Conservation (phyloP, 139 green algal genomes). For the Zygnema cylindricum region DNA sequence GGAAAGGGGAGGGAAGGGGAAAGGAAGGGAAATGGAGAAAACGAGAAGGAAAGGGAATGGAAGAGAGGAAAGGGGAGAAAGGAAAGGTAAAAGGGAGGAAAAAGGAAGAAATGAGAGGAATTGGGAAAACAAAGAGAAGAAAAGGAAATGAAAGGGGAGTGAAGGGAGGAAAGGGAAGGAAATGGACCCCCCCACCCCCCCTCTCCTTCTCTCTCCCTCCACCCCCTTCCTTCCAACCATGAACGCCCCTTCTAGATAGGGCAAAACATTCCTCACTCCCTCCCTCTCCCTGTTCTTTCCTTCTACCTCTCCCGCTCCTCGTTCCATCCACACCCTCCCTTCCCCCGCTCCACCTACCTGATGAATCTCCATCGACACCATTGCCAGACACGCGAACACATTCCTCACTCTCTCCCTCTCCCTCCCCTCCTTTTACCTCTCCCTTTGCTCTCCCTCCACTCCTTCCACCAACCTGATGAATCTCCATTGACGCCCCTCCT, state of each 20-base stretch:
- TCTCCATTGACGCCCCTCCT: slow-evolving; percentile 98
- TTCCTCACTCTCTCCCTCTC: not conserved
- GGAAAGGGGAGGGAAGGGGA: not conserved
- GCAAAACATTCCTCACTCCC: not conserved
- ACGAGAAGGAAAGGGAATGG: not conserved
- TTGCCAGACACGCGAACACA: not conserved
- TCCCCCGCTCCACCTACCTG: not conserved
- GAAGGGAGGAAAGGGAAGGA: not conserved
- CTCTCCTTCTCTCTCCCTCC: not conserved
- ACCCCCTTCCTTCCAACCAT: not conserved
- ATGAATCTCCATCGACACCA: not conserved
- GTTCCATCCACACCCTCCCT: not conserved
- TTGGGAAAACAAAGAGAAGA: no score
- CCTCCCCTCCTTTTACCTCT: not conserved
- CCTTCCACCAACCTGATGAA: slow-evolving; percentile 77
- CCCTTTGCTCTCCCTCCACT: not conserved
- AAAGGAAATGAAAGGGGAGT: no score
- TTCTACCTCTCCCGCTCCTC: not conserved
- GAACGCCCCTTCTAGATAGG: no score
- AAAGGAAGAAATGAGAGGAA: no score
- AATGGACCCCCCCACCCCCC: not conserved
- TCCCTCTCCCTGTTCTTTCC: not conserved
- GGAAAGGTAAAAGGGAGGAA: no score
- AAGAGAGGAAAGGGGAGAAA: no score
- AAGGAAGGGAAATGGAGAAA: not conserved